These are phyloP conservation scores for Azolla pinnata DNA, from an alignment of 75 land plant species.

Conservation along the genomic window DNA sequence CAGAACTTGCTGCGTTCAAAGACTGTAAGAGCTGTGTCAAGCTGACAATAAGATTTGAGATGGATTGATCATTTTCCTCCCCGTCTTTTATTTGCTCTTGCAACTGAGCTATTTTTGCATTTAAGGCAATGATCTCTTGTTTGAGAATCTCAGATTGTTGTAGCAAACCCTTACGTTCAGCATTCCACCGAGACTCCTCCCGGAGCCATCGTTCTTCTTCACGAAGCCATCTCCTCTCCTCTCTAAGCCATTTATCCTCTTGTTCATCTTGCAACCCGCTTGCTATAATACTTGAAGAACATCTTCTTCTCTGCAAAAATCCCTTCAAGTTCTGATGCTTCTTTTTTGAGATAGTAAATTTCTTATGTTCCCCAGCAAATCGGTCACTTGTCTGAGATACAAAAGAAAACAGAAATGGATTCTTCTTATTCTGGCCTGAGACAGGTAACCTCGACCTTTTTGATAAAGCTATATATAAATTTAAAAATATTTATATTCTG, in stretches of 20 bases:
- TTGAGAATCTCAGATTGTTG: constrained; percentile 30
- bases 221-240: constrained; percentile 87
- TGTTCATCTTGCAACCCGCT: constrained; percentile 36
- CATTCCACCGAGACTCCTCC: constrained; percentile 68
- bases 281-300: constrained; percentile 38
- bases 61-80: not conserved
- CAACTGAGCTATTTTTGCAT: not conserved
- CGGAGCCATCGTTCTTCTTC: constrained; percentile 53
- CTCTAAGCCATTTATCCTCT: constrained; percentile 94
- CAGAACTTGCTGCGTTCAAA: constrained; percentile 12
- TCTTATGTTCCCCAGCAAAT: too few relatives aligned
- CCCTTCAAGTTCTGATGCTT: too few relatives aligned
- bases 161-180: constrained; percentile 48
- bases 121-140: constrained; percentile 7
- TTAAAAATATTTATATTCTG: too few relatives aligned
- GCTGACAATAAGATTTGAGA: constrained; percentile 14
- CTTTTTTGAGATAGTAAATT: too few relatives aligned
- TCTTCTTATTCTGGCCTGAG: too few relatives aligned
- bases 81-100: not conserved
- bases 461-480: too few relatives aligned
- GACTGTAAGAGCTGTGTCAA: constrained; percentile 26
- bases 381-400: too few relatives aligned
- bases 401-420: too few relatives aligned
- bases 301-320: too few relatives aligned
- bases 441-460: too few relatives aligned